Conservation (phyloP, 345 rosid species). For the Syzygium oleosum region DNA sequence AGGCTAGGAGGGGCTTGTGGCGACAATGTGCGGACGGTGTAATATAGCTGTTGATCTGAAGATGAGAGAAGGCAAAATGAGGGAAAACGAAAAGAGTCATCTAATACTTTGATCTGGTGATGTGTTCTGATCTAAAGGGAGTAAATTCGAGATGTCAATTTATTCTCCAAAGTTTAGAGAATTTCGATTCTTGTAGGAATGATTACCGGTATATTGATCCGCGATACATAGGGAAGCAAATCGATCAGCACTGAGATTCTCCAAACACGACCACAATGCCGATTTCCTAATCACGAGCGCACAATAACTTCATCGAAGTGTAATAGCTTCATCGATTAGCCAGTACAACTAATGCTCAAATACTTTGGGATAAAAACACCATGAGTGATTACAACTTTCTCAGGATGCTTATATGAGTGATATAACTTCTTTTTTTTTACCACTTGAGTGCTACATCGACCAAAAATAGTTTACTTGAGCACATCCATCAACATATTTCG, state of each 20-base stretch:
- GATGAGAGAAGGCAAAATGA: background rate
- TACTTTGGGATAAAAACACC: background rate
- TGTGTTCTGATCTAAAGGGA: background rate
- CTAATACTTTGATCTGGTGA: background rate
- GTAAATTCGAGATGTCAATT: background rate
- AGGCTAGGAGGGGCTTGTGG: too few relatives aligned
- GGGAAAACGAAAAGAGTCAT: background rate
- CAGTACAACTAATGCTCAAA: background rate
- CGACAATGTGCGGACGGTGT: too few relatives aligned
- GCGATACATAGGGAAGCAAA: background rate
- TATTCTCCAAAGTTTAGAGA: background rate
- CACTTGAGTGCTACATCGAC: background rate
- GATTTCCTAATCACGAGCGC: background rate
- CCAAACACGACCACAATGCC: background rate
- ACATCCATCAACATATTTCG: too few relatives aligned
- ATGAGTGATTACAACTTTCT: fast-evolving
- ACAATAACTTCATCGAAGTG: background rate
- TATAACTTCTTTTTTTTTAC: background rate
- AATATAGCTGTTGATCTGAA: background rate
- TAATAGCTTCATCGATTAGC: background rate
- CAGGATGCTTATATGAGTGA: background rate
- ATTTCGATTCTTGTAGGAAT: background rate
- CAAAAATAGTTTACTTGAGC: too few relatives aligned
- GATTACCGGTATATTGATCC: background rate
- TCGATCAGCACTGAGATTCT: background rate